phyloP scores from a whole-genome alignment of 1,284 basidiomycete genomes.

The Entoloma clypeatum region DNA sequence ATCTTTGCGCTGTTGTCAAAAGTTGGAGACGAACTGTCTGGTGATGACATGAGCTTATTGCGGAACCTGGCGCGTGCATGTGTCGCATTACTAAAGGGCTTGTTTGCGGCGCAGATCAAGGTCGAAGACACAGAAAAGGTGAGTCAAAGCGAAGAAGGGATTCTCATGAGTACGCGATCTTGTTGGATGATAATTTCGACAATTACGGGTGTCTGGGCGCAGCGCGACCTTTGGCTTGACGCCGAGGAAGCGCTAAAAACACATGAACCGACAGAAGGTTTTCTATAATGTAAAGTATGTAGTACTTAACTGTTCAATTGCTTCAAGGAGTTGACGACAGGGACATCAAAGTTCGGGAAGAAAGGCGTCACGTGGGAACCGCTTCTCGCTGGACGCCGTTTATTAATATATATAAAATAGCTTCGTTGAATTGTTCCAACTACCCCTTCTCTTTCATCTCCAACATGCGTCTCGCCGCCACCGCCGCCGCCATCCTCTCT shows the following conservation, averaged over 20 bases:
- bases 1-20: constrained; percentile 76
- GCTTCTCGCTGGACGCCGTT: constrained; percentile 14
- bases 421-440: too few species aligned
- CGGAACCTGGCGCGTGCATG: constrained; percentile 77
- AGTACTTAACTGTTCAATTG: too few species aligned
- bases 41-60: constrained; percentile 76
- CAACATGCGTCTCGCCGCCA: constrained; percentile 45
- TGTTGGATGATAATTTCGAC: constrained; percentile 84
- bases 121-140: constrained; percentile 9
- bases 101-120: constrained; percentile 27
- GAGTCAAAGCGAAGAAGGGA: constrained; percentile 8
- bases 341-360: too few species aligned
- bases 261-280: constrained; percentile 12
- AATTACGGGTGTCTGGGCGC: constrained; percentile 78
- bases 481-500: constrained; percentile 44
- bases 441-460: constrained; percentile 17
- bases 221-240: constrained; percentile 83
- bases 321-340: too few species aligned
- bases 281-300: constrained; percentile 8
- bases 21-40: constrained; percentile 68
- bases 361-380: too few species aligned
- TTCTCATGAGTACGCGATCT: constrained; percentile 48
- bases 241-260: constrained; percentile 49
- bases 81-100: constrained; percentile 51
- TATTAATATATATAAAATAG: too few species aligned